phyloP scores from a whole-genome alignment of 192 early-diverging fungal genomes.

The Coemansia brasiliensis region DNA sequence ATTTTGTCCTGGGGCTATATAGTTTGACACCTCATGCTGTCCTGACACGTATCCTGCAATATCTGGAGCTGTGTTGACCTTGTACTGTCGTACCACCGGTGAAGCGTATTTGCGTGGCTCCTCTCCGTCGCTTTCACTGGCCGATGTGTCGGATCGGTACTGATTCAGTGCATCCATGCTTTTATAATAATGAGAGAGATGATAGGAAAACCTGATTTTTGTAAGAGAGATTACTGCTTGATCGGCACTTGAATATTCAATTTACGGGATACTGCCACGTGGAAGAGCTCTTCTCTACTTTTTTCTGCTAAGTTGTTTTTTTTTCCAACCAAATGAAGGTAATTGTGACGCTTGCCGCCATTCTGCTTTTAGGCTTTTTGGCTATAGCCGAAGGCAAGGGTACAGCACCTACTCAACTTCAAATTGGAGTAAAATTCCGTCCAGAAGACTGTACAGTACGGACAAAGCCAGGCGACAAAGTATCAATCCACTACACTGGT shows the following conservation, averaged over 20 bases:
- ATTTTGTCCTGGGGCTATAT: conserved; percentile 18
- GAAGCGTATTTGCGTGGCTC: conserved; percentile 1
- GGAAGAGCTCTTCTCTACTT: too few relatives aligned
- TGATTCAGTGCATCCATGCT: conserved; percentile 35
- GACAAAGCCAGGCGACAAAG: conserved; percentile 58
- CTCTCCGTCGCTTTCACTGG: conserved; percentile 23
- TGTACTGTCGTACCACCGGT: conserved; percentile 41
- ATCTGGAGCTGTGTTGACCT: conserved; percentile 38
- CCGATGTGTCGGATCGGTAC: conserved; percentile 38
- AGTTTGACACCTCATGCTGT: conserved; percentile 5
- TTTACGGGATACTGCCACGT: too few relatives aligned
- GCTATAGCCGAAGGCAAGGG: background rate
- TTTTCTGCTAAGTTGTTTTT: too few relatives aligned
- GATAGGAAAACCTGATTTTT: background rate
- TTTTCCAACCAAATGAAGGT: too few relatives aligned
- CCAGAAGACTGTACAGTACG: conserved; percentile 19
- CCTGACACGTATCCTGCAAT: conserved; percentile 6
- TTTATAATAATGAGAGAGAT: background rate
- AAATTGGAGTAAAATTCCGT: conserved; percentile 37
- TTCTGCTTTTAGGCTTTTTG: background rate
- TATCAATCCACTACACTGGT: conserved; percentile 65
- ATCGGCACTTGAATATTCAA: too few relatives aligned
- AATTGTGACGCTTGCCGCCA: background rate
- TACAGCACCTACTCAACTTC: conserved; percentile 27
- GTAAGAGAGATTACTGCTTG: too few relatives aligned